Conservation (phyloP, 192 early-diverging fungal species). For the Phlyctochytrium planicorne region DNA sequence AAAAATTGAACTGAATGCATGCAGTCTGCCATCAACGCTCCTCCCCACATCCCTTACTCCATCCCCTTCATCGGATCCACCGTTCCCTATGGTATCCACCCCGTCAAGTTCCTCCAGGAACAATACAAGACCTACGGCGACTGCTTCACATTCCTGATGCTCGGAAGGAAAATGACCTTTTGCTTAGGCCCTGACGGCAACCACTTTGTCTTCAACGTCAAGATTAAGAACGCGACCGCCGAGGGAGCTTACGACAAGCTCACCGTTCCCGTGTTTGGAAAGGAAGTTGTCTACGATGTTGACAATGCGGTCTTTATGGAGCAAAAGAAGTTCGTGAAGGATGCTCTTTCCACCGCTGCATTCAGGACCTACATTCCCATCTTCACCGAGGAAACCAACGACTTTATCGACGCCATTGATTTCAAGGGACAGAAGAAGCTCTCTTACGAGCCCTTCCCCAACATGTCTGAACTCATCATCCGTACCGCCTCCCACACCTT, state of each 20-base stretch:
- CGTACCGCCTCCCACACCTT: slow-evolving; percentile 92
- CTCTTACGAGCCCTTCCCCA: slow-evolving; percentile 67
- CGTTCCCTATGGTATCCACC: slow-evolving; percentile 83
- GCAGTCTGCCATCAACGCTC: slow-evolving; percentile 14
- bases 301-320: slow-evolving; percentile 92
- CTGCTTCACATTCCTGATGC: slow-evolving; percentile 89
- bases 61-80: slow-evolving; percentile 89
- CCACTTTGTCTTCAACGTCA: slow-evolving; percentile 95
- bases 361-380: slow-evolving; percentile 87
- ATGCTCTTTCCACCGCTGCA: slow-evolving; percentile 80
- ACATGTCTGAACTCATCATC: slow-evolving; percentile 88
- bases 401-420: slow-evolving; percentile 61
- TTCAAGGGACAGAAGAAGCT: slow-evolving; percentile 49
- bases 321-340: slow-evolving; percentile 98
- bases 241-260: slow-evolving; percentile 92
- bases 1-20: not conserved
- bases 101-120: slow-evolving; percentile 83
- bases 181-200: slow-evolving; percentile 90
- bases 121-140: slow-evolving; percentile 84
- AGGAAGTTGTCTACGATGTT: slow-evolving; percentile 95
- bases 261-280: slow-evolving; percentile 93
- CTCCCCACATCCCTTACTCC: slow-evolving; percentile 58
- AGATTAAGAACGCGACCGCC: slow-evolving; percentile 78
- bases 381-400: slow-evolving; percentile 75
- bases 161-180: slow-evolving; percentile 86